phyloP scores from a whole-genome alignment of 768 basidiomycete genomes.

The Mycena haematopus region DNA sequence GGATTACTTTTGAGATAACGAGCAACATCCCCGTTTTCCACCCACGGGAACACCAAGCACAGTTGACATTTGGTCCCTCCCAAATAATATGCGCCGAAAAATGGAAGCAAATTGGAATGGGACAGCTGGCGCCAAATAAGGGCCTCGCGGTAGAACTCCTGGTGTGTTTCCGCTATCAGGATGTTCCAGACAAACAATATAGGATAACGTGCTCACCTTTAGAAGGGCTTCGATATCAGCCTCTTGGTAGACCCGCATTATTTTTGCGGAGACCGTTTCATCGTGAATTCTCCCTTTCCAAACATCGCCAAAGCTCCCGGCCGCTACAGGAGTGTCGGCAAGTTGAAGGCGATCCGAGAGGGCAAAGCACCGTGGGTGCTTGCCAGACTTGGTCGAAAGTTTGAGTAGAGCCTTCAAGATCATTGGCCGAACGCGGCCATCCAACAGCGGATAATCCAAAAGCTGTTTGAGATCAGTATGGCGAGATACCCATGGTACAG shows the following conservation, averaged over 20 bases:
- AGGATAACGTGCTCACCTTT: background rate
- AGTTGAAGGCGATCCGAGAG: slow-evolving; percentile 24
- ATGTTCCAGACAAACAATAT: background rate
- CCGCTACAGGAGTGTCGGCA: slow-evolving; percentile 8
- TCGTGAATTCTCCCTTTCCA: slow-evolving; percentile 24
- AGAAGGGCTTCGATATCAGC: slow-evolving; percentile 21
- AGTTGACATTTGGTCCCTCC: slow-evolving; percentile 26
- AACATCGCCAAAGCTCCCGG: slow-evolving; percentile 28
- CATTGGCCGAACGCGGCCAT: slow-evolving; percentile 22
- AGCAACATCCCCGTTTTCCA: slow-evolving; percentile 40
- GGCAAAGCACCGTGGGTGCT: slow-evolving; percentile 23
- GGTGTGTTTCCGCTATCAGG: background rate
- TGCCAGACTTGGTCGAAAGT: slow-evolving; percentile 16
- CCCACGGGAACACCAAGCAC: slow-evolving; percentile 48
- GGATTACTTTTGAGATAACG: slow-evolving; percentile 37
- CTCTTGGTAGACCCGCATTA: slow-evolving; percentile 28
- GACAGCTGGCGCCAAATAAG: slow-evolving; percentile 41
- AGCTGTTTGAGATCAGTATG: slow-evolving; percentile 12
- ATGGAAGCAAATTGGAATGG: slow-evolving; percentile 40
- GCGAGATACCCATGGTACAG: too few species aligned
- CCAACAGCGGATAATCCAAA: slow-evolving; percentile 27
- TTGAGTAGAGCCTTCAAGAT: slow-evolving; percentile 25
- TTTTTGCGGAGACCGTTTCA: slow-evolving; percentile 25
- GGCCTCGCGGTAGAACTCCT: slow-evolving; percentile 31
- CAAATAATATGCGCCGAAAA: slow-evolving; percentile 37